Evolutionary conservation across 441 rosid species (phyloP).

Genomic region (Bocquillonia castaneifolia): DNA sequence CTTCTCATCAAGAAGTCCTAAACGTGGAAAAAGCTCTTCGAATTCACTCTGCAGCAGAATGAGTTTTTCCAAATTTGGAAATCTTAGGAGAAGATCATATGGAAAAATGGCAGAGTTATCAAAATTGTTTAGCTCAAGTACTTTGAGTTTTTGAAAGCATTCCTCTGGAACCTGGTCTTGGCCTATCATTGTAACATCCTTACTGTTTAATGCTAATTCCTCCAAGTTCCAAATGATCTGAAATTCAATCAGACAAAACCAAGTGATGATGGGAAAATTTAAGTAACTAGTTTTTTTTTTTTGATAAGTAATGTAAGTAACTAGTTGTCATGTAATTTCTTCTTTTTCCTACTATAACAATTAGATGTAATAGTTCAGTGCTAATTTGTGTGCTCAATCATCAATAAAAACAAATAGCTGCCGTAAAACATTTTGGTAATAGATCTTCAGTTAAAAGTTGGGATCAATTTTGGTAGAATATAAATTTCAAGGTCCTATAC

Average conservation of each 20-base stretch:
- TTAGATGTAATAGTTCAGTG: too few species aligned
- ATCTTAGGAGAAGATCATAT: slow-evolving; percentile 18
- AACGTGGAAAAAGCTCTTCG: slow-evolving; percentile 16
- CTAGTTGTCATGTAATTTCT: too few species aligned
- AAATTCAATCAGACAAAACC: not conserved
- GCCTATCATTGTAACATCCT: slow-evolving; percentile 11
- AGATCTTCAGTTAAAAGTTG: too few species aligned
- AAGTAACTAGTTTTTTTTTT: too few species aligned
- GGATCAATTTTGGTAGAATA: too few species aligned
- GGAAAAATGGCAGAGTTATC: slow-evolving; percentile 13
- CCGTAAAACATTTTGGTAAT: too few species aligned
- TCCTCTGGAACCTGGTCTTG: slow-evolving; percentile 3
- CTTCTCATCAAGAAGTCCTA: not conserved
- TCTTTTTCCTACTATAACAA: too few species aligned
- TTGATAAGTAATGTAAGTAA: too few species aligned
- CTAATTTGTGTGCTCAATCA: too few species aligned
- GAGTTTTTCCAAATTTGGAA: slow-evolving; percentile 22
- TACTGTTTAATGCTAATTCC: slow-evolving; percentile 7
- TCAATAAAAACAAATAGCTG: too few species aligned
- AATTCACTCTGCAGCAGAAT: not conserved
- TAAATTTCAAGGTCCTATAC: too few species aligned
- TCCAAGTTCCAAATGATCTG: slow-evolving; percentile 24
- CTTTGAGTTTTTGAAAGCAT: slow-evolving; percentile 8
- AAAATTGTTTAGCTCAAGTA: slow-evolving; percentile 13
- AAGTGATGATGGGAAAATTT: too few species aligned